Evolutionary conservation across 139 green algal species (phyloP).

Genomic region (Chlamydomonas sp.): DNA sequence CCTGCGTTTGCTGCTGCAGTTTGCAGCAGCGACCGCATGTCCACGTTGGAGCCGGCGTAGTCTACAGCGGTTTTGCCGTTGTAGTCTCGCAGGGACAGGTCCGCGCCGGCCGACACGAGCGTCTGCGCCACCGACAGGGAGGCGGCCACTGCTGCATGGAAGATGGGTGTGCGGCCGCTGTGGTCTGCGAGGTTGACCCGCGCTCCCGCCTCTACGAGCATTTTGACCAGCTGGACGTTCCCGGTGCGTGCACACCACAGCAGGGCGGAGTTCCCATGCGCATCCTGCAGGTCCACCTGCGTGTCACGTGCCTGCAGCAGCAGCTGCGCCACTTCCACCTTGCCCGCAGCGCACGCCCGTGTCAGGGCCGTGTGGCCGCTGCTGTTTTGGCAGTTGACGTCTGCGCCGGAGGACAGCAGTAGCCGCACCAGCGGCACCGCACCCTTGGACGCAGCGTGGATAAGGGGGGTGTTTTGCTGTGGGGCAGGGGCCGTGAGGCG

Average conservation of each 20-base stretch:
- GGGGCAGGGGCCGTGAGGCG: neutral
- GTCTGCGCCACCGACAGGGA: neutral
- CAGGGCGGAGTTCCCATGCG: slow-evolving; percentile 28
- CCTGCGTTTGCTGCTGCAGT: neutral
- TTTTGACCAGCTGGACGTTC: slow-evolving; percentile 12
- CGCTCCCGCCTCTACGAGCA: slow-evolving; percentile 32
- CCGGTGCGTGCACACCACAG: slow-evolving; percentile 32
- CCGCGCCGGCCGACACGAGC: neutral
- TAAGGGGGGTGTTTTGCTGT: slow-evolving; percentile 34
- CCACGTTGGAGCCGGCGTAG: slow-evolving; percentile 9
- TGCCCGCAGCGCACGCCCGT: slow-evolving; percentile 28
- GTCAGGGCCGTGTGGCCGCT: slow-evolving; percentile 27
- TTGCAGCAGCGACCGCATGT: slow-evolving; percentile 9
- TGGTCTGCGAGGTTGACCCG: slow-evolving; percentile 29
- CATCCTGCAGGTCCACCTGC: slow-evolving; percentile 26
- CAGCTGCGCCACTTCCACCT: slow-evolving; percentile 37
- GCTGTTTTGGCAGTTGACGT: slow-evolving; percentile 25
- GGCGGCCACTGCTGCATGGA: slow-evolving; percentile 24
- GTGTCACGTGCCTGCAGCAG: slow-evolving; percentile 18
- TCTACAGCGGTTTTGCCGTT: slow-evolving; percentile 12
- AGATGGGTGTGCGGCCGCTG: slow-evolving; percentile 29
- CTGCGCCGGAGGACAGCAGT: slow-evolving; percentile 19
- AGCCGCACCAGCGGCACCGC: slow-evolving; percentile 8
- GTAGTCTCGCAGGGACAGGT: slow-evolving; percentile 11
- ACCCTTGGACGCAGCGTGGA: slow-evolving; percentile 29